Base-by-base conservation (phyloP, 495 filamentous ascomycete genomes). In the Daldinia grandis region DNA sequence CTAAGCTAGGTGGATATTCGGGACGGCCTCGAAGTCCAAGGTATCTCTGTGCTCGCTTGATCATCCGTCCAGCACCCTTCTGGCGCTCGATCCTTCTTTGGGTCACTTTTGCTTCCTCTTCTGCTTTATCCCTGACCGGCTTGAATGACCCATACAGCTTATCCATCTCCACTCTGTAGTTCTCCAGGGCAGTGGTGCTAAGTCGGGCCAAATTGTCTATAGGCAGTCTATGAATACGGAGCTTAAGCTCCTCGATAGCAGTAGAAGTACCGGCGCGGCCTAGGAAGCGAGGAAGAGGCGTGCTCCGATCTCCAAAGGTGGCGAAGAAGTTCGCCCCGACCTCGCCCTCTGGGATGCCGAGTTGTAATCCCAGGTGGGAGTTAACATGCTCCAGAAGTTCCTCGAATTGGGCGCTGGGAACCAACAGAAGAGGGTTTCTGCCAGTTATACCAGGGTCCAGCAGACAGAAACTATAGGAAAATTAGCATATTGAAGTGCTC, bases 1-100 rank as follows among this genome's bases (percentile, higher is more conserved):
- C 9, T 8, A 57, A 76, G 58, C 30, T 75, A 61, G 28, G 73
- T 56, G 12, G 57, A n/a, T 25, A 31, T 12, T 33, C 25, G 5
- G 44, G 56, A 19, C 55, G 50, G 8, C 81, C 72, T 49, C 87
- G 84, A 31, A 93, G 79, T 3, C 91, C 91, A 3, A 94, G 82
- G 75, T 93, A 93, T 40, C 87, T 82, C 76, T 94, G 90, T 6
- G 84, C 81, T 21, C 90, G 82, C 73, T 87, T 89, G 64, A 90
- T 70, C 62, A 81, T 79, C 21, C 82, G 75, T 15, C 78, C 81
- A 78, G 83, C 87, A 12, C 68, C 72, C 60, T 80, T 76, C 57
- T 88, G 84, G 21, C 78, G 80, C 25, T 82, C 69, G 1, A 83
- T 55, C 5, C 82, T 35, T 7, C 17, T 65, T 66, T 28, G 33